These are phyloP conservation scores for Acanthamoeba castellanii DNA, from an alignment of 208 protist species.

Conservation along the genomic window DNA sequence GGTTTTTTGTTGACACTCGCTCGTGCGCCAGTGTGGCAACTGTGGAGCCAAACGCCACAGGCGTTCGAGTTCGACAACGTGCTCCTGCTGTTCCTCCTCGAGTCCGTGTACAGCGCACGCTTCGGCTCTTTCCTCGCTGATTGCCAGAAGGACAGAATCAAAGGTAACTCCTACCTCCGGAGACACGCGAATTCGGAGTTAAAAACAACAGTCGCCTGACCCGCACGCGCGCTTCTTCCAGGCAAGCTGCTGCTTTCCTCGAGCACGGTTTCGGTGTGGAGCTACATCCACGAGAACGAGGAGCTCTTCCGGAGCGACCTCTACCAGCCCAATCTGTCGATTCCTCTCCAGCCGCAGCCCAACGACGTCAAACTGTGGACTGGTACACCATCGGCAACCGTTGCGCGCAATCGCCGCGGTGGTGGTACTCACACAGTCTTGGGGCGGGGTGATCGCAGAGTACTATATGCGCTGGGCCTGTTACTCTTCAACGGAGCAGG, in stretches of 20 bases:
- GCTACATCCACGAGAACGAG: neutral
- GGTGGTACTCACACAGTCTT: neutral
- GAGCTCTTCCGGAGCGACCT: neutral
- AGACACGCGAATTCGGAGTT: no score
- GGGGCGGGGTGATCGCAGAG: neutral
- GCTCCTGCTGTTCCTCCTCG: conserved; percentile 50
- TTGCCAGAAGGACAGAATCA: neutral
- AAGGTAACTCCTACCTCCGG: neutral
- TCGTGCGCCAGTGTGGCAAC: conserved; percentile 42
- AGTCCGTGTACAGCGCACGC: conserved; percentile 54
- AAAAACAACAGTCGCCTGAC: no score
- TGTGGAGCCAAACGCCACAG: conserved; percentile 12
- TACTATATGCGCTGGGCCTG: conserved; percentile 53
- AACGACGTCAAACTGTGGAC: conserved; percentile 47
- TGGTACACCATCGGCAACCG: neutral
- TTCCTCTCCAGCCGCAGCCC: neutral
- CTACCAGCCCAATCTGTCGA: neutral
- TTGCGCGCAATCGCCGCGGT: neutral
- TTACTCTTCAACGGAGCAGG: neutral
- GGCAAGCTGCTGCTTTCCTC: no score
- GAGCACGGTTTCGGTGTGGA: neutral
- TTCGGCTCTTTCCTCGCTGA: conserved; percentile 71
- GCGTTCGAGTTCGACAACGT: conserved; percentile 35
- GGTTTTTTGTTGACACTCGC: no score
- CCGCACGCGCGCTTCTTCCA: no score